Conservation (phyloP, 2,329 filamentous ascomycete genomes). For the Fusarium solani-melongenae region DNA sequence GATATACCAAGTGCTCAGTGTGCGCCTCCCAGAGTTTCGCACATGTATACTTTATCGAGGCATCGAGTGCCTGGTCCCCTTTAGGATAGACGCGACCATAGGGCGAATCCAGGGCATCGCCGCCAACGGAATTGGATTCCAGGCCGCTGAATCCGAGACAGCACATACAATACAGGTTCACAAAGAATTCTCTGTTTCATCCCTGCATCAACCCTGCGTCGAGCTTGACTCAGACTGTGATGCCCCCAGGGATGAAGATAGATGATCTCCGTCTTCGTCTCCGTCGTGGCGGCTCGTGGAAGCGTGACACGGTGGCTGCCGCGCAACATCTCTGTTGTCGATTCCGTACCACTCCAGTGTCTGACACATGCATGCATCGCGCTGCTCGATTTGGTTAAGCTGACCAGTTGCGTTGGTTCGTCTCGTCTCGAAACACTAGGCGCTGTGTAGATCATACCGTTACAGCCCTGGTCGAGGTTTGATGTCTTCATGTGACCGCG, state of each 20-base stretch:
- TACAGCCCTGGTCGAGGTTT: neutral
- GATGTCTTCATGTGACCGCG: neutral
- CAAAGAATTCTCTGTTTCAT: conserved; percentile 26
- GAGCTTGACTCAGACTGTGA: neutral
- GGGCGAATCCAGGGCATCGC: neutral
- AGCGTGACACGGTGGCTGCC: conserved; percentile 13
- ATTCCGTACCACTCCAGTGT: conserved; percentile 17
- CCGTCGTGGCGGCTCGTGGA: neutral
- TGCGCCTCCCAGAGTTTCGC: neutral
- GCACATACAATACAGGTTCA: neutral
- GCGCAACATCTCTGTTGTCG: conserved; percentile 10
- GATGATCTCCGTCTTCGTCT: neutral
- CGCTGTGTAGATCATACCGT: neutral
- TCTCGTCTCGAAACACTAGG: conserved; percentile 6
- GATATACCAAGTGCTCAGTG: neutral
- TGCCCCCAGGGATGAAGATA: neutral
- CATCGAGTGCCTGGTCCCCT: neutral
- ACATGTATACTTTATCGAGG: neutral
- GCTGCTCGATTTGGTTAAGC: conserved; percentile 1
- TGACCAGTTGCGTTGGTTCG: neutral
- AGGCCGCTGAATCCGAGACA: conserved; percentile 20
- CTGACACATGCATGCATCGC: conserved; percentile 15
- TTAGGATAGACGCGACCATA: neutral
- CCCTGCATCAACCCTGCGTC: conserved; percentile 32
- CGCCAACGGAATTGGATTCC: conserved; percentile 20